phyloP scores from a whole-genome alignment of 257 asterid species.

The Solanum appendiculatum region DNA sequence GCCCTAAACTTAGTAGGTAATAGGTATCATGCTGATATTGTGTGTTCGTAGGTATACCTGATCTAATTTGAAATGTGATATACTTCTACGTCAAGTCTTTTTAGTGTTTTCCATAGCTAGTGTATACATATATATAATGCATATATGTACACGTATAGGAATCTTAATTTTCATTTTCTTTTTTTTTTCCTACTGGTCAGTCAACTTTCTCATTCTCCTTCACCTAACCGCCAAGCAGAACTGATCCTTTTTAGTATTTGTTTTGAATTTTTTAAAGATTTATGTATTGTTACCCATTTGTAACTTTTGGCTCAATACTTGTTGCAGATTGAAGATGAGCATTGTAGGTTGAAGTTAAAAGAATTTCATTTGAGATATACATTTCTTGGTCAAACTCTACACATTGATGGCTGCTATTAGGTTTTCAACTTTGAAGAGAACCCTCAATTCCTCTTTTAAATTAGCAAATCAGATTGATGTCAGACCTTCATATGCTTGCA shows the following conservation, averaged over 20 bases:
- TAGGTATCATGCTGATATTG: not conserved
- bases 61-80: not conserved
- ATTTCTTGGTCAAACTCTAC: not conserved
- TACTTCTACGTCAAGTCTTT: not conserved
- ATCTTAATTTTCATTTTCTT: not conserved
- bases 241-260: not conserved
- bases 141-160: not conserved
- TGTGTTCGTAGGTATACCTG: not conserved
- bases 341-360: not conserved
- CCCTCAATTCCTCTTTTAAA: slow-evolving; percentile 5
- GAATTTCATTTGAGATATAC: not conserved
- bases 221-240: no score
- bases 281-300: not conserved
- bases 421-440: slow-evolving; percentile 1
- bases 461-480: not conserved
- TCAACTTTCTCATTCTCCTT: no score
- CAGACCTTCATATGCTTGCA: slow-evolving; percentile 4
- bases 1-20: not conserved
- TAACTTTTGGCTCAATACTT: not conserved
- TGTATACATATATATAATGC: no score
- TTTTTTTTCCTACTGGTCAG: not conserved
- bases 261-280: not conserved
- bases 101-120: not conserved
- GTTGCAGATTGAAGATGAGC: not conserved
- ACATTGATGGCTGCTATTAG: slow-evolving; percentile 11